Evolutionary conservation across 2,329 filamentous ascomycete genomes (phyloP).

Genomic region (Colletotrichum echinochloae): DNA sequence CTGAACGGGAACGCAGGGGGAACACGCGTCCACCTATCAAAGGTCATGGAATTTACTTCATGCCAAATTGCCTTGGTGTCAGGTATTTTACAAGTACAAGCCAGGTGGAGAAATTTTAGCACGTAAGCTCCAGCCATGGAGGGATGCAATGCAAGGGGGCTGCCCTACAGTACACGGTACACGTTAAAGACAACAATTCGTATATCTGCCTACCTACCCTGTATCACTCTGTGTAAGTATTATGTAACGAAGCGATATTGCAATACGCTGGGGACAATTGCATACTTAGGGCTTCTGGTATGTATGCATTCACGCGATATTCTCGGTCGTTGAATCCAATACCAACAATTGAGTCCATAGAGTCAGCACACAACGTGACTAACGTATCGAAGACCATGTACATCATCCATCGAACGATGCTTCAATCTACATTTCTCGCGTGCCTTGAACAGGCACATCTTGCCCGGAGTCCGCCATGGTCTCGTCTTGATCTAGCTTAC

Average conservation of each 20-base stretch:
- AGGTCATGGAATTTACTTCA: conserved; percentile 28
- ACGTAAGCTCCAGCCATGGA: conserved; percentile 14
- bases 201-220: too few relatives aligned
- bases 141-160: conserved; percentile 18
- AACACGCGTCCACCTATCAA: conserved; percentile 40
- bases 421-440: background rate
- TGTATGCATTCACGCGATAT: background rate
- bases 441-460: conserved; percentile 17
- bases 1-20: conserved; percentile 36
- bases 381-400: too few relatives aligned
- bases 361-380: background rate
- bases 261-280: background rate
- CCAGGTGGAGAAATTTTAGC: conserved; percentile 16
- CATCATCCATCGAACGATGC: background rate
- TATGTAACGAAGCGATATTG: background rate
- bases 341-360: background rate
- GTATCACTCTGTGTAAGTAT: background rate
- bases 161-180: background rate
- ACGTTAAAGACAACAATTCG: background rate
- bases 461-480: conserved; percentile 19
- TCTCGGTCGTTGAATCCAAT: background rate
- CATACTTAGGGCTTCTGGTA: too few relatives aligned
- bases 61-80: conserved; percentile 18
- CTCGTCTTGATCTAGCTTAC: conserved; percentile 30
- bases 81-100: conserved; percentile 12